Base-by-base conservation (phyloP, 257 asterid genomes). In the Rubia yunnanensis region DNA sequence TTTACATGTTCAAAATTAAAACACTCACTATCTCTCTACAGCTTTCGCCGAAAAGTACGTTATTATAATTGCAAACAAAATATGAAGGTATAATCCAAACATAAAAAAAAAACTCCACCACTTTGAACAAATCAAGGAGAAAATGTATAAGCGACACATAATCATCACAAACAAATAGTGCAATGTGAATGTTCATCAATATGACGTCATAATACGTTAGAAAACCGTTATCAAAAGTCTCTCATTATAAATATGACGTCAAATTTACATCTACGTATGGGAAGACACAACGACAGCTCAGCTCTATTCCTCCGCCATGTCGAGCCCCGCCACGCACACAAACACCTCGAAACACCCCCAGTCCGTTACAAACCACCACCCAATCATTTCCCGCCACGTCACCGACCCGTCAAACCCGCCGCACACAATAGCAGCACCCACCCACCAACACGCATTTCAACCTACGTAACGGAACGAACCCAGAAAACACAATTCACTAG, bases 271-370 rank as follows among this genome's bases (percentile, higher is more conserved):
- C n/a, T n/a, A n/a, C n/a, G n/a, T 44, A 44, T 15, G 52, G 52
- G 20, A 17, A 44, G 7, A 50, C 24, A 50, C 8, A 14, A 2
- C 31, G 17, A 9, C 26, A 23, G 66, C 63, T 23, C 63, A 18
- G 54, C 2, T 46, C 3, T 2, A 44, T n/a, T 7, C 15, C 54
- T 50, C 64, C 54, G 55, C 67, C 72, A 18, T 34, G 11, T 52
- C 41, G 54, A 27, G 50, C 15, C 54, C 39, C 64, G 64, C 44
- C 63, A 10, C 63, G 10, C 18, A 15, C 17, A 44, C 52, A 44
- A 8, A 38, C 20, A 39, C 78, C 76, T 76, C 79, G 77, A 71
- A 35, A 59, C 31, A 10, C 44, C 60, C 77, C 78, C 79, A 49
- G 3, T 70, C 72, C 82, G 82, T 79, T 71, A 73, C 74, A 30